Base-by-base conservation (phyloP, 345 rosid species). In the Barbarea vulgaris region DNA sequence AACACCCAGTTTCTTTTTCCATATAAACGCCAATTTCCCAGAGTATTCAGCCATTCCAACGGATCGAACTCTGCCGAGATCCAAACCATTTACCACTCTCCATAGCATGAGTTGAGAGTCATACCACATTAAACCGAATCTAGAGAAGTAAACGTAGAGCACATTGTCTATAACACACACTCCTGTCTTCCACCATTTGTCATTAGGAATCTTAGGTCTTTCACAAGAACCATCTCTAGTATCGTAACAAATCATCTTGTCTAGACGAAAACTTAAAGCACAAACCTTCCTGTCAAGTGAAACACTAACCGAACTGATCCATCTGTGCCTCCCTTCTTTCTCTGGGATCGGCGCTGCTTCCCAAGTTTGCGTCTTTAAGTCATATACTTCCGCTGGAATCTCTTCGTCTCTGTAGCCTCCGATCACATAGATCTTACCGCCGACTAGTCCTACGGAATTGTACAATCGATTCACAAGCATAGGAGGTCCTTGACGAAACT, bases 121-220 rank as follows among this genome's bases (percentile, higher is more conserved):
- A 37, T n/a, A 61, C 69, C 76, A 72, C 69, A 72, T 25, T 36
- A 72, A 50, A 6, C 76, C 61, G 8, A 17, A 37, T 15, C 52
- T 50, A 7, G 12, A 44, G 13, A 4, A 50, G 44, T 61, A 61
- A 50, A 72, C 18, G 28, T 72, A 72, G 19, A 72, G 51, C 52
- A 72, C 52, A 36, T 72, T 72, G 11, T 72, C 28, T 0, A 61
- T 25, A 25, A 25, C 76, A 25, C 60, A 72, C 25, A 14, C 30
- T 48, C 76, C 52, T 4, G 37, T 0, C 39, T 0, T 17, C 39
- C 67, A 48, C 59, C 50, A 48, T n/a, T 10, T 2, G 14, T 52
- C 28, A 6, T 34, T 5, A 10, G 51, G 22, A 60, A 72, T 22
- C 19, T 14, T 22, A 17, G 6, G 13, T 7, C 3, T 36, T 41